These are phyloP conservation scores for Fistulinella prunicolor DNA, from an alignment of 768 basidiomycete species.

Conservation along the genomic window DNA sequence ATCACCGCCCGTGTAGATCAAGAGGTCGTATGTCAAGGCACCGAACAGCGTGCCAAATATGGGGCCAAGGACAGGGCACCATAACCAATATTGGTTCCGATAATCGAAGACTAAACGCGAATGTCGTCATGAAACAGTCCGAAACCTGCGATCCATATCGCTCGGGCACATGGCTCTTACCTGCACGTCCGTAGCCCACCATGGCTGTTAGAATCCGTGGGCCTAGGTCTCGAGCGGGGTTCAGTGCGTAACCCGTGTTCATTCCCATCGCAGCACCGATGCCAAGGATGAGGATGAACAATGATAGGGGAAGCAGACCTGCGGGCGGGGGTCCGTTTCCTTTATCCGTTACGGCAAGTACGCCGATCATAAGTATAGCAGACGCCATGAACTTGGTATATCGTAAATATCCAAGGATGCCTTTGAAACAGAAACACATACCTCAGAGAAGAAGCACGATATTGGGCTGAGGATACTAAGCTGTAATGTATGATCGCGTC, in stretches of 20 bases:
- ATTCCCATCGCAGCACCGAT: slow-evolving; percentile 54
- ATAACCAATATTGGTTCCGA: slow-evolving; percentile 62
- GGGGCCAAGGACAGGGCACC: slow-evolving; percentile 58
- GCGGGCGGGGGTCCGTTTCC: slow-evolving; percentile 45
- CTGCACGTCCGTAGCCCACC: slow-evolving; percentile 53
- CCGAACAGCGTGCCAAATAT: slow-evolving; percentile 54
- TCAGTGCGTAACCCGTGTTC: slow-evolving; percentile 61
- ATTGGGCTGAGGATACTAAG: slow-evolving; percentile 36
- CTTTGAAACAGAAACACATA: slow-evolving; percentile 4
- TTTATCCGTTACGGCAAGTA: slow-evolving; percentile 53
- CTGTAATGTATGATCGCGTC: slow-evolving; percentile 11
- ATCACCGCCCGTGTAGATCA: slow-evolving; percentile 53
- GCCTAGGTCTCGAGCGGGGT: slow-evolving; percentile 66
- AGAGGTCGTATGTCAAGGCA: slow-evolving; percentile 50
- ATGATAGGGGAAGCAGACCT: slow-evolving; percentile 49
- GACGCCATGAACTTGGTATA: slow-evolving; percentile 49
- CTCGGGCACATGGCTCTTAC: slow-evolving; percentile 7
- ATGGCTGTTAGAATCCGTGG: slow-evolving; percentile 61
- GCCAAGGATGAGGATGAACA: slow-evolving; percentile 55
- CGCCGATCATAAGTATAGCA: slow-evolving; percentile 46
- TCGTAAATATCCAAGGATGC: not conserved
- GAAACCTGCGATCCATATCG: slow-evolving; percentile 34
- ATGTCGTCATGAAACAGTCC: not conserved
- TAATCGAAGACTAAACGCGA: slow-evolving; percentile 15
- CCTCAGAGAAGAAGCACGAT: slow-evolving; percentile 45